Evolutionary conservation across 2,329 filamentous ascomycete species (phyloP).

Genomic region (Alternaria incomplexa): DNA sequence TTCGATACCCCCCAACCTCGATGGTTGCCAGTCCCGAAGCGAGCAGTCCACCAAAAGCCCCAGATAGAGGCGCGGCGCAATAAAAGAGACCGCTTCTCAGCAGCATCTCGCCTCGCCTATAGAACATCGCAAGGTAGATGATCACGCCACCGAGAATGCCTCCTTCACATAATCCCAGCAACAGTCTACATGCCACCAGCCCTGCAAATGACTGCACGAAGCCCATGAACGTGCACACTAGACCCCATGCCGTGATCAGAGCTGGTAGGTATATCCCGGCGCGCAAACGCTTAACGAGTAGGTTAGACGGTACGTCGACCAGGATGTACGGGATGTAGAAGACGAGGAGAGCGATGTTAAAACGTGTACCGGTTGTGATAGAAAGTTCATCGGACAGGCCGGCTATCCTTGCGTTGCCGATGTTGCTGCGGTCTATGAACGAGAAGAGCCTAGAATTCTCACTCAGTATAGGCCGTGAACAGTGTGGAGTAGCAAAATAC

Average conservation of each 20-base stretch:
- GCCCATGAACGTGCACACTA: constrained; percentile 50
- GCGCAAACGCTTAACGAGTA: constrained; percentile 50
- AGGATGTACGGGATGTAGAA: constrained; percentile 55
- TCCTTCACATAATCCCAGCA: constrained; percentile 52
- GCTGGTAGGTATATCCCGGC: constrained; percentile 51
- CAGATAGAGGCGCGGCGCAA: constrained; percentile 47
- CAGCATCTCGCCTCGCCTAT: constrained; percentile 50
- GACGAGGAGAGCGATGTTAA: constrained; percentile 53
- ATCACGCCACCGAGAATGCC: constrained; percentile 51
- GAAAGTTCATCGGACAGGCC: constrained; percentile 49
- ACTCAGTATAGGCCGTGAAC: not conserved
- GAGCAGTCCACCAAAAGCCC: constrained; percentile 52
- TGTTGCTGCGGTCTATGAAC: constrained; percentile 54
- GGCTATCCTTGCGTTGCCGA: constrained; percentile 53
- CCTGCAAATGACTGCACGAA: constrained; percentile 51
- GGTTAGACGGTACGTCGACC: constrained; percentile 51
- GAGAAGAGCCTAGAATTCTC: constrained; percentile 44
- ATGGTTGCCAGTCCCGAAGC: constrained; percentile 52
- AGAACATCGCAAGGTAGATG: constrained; percentile 53
- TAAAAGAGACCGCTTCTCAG: constrained; percentile 50
- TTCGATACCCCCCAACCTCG: constrained; percentile 44
- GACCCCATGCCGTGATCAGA: constrained; percentile 50
- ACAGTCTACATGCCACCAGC: constrained; percentile 49
- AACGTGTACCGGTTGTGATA: constrained; percentile 47
- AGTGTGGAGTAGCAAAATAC: constrained; percentile 9